phyloP scores from a whole-genome alignment of 1,284 basidiomycete genomes.

The Schizophyllum amplum region DNA sequence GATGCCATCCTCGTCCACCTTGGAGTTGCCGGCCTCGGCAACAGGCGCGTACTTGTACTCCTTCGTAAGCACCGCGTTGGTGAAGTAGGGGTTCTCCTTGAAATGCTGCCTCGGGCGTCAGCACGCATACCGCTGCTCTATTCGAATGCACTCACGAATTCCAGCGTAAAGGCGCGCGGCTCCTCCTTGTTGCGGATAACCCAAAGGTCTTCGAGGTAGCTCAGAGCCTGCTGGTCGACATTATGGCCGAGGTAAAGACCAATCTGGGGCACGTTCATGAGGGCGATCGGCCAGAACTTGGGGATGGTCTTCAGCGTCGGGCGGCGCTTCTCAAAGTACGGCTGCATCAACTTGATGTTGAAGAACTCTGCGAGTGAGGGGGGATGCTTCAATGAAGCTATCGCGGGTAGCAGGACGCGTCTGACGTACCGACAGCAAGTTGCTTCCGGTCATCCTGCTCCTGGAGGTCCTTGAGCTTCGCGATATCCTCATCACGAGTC shows the following conservation, averaged over 20 bases:
- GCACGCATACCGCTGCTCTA: background rate
- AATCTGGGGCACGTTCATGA: slow-evolving; percentile 61
- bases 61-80: slow-evolving; percentile 66
- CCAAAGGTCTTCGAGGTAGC: slow-evolving; percentile 77
- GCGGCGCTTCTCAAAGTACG: slow-evolving; percentile 64
- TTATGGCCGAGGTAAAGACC: slow-evolving; percentile 57
- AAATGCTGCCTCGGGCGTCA: slow-evolving; percentile 47
- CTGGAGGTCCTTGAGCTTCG: slow-evolving; percentile 36
- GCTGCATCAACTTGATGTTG: slow-evolving; percentile 44
- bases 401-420: slow-evolving; percentile 50
- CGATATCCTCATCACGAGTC: slow-evolving; percentile 59
- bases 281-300: slow-evolving; percentile 73
- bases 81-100: slow-evolving; percentile 78
- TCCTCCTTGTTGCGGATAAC: slow-evolving; percentile 58
- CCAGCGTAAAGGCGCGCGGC: slow-evolving; percentile 65
- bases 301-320: slow-evolving; percentile 53
- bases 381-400: slow-evolving; percentile 19
- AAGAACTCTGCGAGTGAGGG: slow-evolving; percentile 46
- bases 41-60: slow-evolving; percentile 66
- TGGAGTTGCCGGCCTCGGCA: slow-evolving; percentile 42
- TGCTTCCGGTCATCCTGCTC: slow-evolving; percentile 40
- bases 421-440: slow-evolving; percentile 28
- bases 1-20: slow-evolving; percentile 63
- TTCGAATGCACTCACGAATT: slow-evolving; percentile 55
- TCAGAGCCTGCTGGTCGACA: slow-evolving; percentile 64